A percentile compares a stretch with the other conserved stretches of the same genome.
These are phyloP conservation scores for Camelina laxa DNA, from an alignment of 345 rosid genomes.

Conservation along the genomic window DNA sequence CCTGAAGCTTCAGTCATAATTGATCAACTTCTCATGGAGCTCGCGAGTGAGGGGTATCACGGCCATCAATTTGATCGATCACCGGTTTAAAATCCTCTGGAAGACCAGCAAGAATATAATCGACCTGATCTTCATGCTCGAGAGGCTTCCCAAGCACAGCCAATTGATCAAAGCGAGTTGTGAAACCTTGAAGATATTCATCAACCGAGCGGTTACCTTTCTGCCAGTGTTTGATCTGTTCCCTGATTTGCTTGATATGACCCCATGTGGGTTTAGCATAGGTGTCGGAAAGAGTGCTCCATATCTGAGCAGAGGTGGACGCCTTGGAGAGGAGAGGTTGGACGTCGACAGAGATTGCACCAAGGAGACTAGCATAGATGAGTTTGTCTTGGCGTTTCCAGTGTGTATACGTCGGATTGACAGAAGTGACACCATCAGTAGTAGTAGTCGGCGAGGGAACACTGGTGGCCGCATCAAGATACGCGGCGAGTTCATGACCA, in stretches of 20 bases:
- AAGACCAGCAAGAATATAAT: fast-evolving
- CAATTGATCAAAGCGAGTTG: background rate
- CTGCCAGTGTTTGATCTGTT: background rate
- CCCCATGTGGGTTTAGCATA: background rate
- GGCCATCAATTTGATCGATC: background rate
- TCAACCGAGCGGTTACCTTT: background rate
- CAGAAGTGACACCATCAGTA: no score
- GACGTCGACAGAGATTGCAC: fast-evolving
- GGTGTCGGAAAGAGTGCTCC: fast-evolving
- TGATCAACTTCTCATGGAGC: no score
- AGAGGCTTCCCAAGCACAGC: fast-evolving
- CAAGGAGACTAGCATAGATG: background rate
- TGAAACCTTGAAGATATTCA: background rate
- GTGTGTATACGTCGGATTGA: fast-evolving
- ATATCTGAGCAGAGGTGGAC: background rate
- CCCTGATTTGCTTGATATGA: background rate
- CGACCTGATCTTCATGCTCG: background rate
- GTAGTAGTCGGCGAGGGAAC: background rate
- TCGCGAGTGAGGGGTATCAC: background rate
- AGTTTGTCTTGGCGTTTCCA: background rate
- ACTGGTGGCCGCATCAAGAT: fast-evolving
- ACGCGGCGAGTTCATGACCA: background rate
- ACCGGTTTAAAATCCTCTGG: background rate
- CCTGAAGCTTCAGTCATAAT: no score
- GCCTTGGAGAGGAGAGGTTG: background rate